Evolutionary conservation across 768 basidiomycete species (phyloP).

Genomic region (Amanita subjunquillea): DNA sequence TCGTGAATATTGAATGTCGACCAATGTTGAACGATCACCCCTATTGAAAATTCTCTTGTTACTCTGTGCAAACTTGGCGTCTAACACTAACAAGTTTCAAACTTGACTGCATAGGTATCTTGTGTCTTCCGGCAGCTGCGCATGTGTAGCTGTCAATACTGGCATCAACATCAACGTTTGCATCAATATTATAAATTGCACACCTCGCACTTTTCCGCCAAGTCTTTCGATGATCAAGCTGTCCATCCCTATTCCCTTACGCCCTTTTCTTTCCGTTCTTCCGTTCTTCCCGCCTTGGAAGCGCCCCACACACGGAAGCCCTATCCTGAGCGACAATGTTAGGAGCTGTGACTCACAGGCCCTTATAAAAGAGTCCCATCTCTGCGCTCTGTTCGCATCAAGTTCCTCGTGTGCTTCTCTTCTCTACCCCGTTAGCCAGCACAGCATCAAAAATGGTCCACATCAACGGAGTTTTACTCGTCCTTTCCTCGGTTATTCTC

Average conservation of each 20-base stretch:
- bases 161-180: too few species aligned
- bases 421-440: neutral
- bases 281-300: neutral
- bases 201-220: too few species aligned
- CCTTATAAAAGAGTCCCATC: neutral
- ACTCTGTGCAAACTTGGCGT: too few species aligned
- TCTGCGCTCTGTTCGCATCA: too few species aligned
- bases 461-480: neutral
- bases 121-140: too few species aligned
- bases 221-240: neutral
- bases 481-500: neutral
- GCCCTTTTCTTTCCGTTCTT: neutral
- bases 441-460: neutral
- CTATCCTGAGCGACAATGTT: neutral
- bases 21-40: too few species aligned
- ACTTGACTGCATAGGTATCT: too few species aligned
- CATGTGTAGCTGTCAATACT: too few species aligned
- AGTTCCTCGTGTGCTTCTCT: neutral
- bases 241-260: neutral
- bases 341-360: neutral
- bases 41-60: too few species aligned
- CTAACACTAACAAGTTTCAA: too few species aligned
- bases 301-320: neutral
- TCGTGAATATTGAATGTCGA: too few species aligned
- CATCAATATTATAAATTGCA: too few species aligned